Percentiles rank a stretch among this genome's conserved stretches.
Evolutionary conservation across 257 asterid genomes (phyloP).

Genomic region (Lantana camara): DNA sequence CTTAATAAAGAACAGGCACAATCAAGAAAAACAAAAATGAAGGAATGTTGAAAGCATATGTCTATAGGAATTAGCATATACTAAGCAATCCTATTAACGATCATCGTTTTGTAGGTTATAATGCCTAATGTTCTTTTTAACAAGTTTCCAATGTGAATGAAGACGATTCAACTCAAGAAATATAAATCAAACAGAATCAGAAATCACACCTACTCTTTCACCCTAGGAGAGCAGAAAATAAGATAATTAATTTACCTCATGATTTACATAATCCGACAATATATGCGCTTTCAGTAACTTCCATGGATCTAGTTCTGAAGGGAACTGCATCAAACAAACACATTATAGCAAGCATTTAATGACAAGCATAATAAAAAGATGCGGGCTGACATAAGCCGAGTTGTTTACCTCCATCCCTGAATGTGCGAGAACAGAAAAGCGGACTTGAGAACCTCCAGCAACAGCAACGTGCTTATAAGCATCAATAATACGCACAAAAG

Average conservation of each 20-base stretch:
- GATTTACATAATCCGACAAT: constrained; percentile 75
- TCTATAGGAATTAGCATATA: too few relatives aligned
- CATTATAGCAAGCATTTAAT: constrained; percentile 33
- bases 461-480: constrained; percentile 80
- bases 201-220: constrained; percentile 23
- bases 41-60: background rate
- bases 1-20: constrained; percentile 6
- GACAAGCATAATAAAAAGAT: constrained; percentile 24
- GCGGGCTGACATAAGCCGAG: constrained; percentile 26
- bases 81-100: background rate
- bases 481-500: constrained; percentile 78
- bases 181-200: constrained; percentile 13
- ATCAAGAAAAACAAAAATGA: background rate
- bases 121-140: constrained; percentile 17
- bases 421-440: constrained; percentile 83
- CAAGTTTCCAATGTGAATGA: constrained; percentile 10
- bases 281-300: constrained; percentile 73
- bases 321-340: constrained; percentile 64
- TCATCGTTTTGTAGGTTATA: background rate
- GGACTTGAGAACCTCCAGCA: constrained; percentile 85
- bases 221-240: constrained; percentile 2
- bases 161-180: constrained; percentile 11
- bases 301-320: constrained; percentile 92
- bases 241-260: constrained; percentile 66
- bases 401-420: constrained; percentile 81